phyloP scores from a whole-genome alignment of 352 stramenopile species.

The Globisporangium iwayamae region DNA sequence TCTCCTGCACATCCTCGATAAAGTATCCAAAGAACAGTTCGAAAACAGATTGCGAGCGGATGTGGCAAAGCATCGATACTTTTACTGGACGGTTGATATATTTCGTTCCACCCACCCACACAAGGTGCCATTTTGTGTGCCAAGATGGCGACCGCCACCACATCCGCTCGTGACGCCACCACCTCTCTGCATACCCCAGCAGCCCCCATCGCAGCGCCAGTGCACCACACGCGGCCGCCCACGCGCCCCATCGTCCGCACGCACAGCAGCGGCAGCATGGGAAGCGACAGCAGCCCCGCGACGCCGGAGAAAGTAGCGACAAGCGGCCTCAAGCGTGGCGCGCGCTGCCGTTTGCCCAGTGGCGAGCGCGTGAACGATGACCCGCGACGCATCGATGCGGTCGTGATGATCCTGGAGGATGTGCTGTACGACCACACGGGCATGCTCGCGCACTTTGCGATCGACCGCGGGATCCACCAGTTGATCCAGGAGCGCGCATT shows the following conservation, averaged over 20 bases:
- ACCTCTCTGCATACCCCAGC: neutral
- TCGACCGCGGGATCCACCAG: conserved; percentile 73
- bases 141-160: neutral
- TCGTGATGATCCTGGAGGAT: conserved; percentile 86
- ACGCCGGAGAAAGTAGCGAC: conserved; percentile 1
- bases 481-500: conserved; percentile 70
- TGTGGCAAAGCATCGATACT: neutral
- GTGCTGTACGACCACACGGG: conserved; percentile 84
- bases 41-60: too few species aligned
- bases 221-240: neutral
- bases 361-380: conserved; percentile 33
- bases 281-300: conserved; percentile 2
- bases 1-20: neutral
- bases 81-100: too few species aligned
- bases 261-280: neutral
- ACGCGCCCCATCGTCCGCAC: neutral
- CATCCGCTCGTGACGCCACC: neutral
- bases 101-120: neutral
- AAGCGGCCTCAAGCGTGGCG: neutral
- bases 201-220: neutral
- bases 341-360: conserved; percentile 28
- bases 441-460: conserved; percentile 74
- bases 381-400: conserved; percentile 62
- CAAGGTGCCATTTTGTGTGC: neutral
- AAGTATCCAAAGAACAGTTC: neutral